A percentile compares a stretch with the other conserved stretches of the same genome.
These are phyloP conservation scores for Hypoxylon sp. DNA, from an alignment of 2,329 filamentous ascomycete genomes.

Conservation along the genomic window DNA sequence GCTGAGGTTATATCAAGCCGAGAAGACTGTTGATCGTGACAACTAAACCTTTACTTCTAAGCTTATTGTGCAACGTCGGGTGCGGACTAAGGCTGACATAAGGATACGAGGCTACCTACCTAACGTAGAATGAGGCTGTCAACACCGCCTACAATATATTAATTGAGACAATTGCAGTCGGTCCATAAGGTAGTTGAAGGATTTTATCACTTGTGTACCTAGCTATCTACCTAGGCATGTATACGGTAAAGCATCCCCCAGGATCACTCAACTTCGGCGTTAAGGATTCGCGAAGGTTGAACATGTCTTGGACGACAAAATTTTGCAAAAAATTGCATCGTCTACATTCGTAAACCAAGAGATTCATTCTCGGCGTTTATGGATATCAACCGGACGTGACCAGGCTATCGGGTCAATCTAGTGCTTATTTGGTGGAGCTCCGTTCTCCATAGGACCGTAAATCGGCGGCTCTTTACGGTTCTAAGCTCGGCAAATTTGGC, in stretches of 20 bases:
- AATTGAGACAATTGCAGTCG: constrained; percentile 3
- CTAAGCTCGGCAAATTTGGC: constrained; percentile 1
- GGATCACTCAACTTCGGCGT: no score
- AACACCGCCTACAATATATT: constrained; percentile 1
- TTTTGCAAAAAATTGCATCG: background rate
- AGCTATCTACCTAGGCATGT: background rate
- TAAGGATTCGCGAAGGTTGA: constrained; percentile 2
- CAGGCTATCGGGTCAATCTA: constrained; percentile 14
- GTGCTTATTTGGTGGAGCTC: constrained; percentile 37
- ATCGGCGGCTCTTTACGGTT: constrained; percentile 23
- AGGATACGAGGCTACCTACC: background rate
- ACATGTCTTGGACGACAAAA: constrained; percentile 11
- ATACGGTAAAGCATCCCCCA: no score
- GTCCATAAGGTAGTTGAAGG: background rate
- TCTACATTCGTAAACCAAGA: background rate
- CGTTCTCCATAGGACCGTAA: constrained; percentile 14
- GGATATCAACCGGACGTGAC: constrained; percentile 18
- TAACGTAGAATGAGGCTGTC: background rate
- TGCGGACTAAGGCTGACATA: background rate
- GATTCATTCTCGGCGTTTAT: background rate
- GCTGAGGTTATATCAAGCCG: no score
- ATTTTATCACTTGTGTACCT: background rate
- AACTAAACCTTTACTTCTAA: no score
- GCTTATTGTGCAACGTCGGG: background rate
- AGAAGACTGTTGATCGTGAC: background rate